These are phyloP conservation scores for Quercus wislizeni DNA, from an alignment of 306 rosid species.

Conservation along the genomic window DNA sequence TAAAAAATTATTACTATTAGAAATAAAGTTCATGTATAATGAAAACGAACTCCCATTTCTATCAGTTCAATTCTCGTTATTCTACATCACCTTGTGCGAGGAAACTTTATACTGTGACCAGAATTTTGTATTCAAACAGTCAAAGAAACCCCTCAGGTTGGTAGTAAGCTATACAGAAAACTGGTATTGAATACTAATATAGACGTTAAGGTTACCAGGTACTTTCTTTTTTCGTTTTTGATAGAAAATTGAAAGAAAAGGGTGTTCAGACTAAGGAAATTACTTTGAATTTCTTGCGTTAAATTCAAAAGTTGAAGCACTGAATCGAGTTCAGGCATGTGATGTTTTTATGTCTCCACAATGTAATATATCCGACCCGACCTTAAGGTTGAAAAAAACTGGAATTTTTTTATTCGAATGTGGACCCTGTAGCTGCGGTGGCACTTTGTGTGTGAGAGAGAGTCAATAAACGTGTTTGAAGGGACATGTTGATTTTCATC, in stretches of 20 bases:
- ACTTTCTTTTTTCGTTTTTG: too few species aligned
- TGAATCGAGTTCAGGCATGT: conserved; percentile 3
- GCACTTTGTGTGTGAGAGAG: neutral
- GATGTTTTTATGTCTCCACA: neutral
- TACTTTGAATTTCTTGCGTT: conserved; percentile 21
- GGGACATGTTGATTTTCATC: conserved; percentile 3
- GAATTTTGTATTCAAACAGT: conserved; percentile 42
- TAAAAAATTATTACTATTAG: too few species aligned
- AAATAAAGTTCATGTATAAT: too few species aligned
- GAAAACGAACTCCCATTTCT: neutral
- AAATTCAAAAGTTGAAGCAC: conserved; percentile 15
- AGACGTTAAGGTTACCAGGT: too few species aligned
- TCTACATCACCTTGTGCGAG: neutral
- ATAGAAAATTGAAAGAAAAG: neutral
- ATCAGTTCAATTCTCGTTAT: neutral
- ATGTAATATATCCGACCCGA: neutral
- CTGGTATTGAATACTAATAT: too few species aligned
- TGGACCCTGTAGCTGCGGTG: neutral
- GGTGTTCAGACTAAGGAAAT: conserved; percentile 27
- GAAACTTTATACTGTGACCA: conserved; percentile 23
- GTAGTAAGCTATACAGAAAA: neutral
- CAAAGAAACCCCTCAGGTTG: conserved; percentile 30
- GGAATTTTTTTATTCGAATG: conserved; percentile 16
- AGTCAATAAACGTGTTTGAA: conserved; percentile 37
- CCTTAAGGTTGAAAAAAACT: conserved; percentile 15